Base-by-base conservation (phyloP, 768 basidiomycete species). In the Leccinum subgranulosum region DNA sequence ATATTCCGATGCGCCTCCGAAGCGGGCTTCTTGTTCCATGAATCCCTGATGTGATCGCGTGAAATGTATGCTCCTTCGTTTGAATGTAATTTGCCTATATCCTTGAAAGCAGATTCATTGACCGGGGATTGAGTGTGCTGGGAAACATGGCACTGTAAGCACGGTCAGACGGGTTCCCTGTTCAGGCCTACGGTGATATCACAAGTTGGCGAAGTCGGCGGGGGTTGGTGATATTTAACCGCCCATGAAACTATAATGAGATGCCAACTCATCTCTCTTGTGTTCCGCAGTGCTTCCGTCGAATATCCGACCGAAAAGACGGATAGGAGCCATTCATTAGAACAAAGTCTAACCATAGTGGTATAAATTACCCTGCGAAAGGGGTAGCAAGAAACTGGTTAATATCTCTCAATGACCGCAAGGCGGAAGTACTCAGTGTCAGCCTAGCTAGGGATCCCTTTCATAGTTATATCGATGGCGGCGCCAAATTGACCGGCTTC, bases 211-310 rank as follows among this genome's bases (percentile, higher is more conserved):
- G 61, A 39, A 39, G 36, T 8, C 6, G 36, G 36, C 52, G 57
- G 45, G 41, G 19, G 17, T 31, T 33, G 15, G 47, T 29, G 31
- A 6, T 10, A 19, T 19, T 28, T 36, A n/a, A 29, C 50, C 55
- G 50, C 12, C 36, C 52, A 46, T 49, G 4, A 28, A 33, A n/a
- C 51, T 36, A 41, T 43, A 53, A 63, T 10, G 39, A 29, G 60
- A 47, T 23, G 2, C 17, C 0, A 46, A 23, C 8, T 15, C 11
- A 12, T 23, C 29, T 21, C 34, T 51, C 21, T 41, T 49, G 46
- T 21, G 29, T 28, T 17, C 19, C 11, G 41, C 41, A 27, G 12
- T 43, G 12, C 29, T 2, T 31, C 12, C 34, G 19, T 46, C 50
- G 1, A 11, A 27, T 27, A 25, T 27, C 60, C 45, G 47, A 53